Conservation (phyloP, 768 basidiomycete species). For the Kwoniella mangroviensis region DNA sequence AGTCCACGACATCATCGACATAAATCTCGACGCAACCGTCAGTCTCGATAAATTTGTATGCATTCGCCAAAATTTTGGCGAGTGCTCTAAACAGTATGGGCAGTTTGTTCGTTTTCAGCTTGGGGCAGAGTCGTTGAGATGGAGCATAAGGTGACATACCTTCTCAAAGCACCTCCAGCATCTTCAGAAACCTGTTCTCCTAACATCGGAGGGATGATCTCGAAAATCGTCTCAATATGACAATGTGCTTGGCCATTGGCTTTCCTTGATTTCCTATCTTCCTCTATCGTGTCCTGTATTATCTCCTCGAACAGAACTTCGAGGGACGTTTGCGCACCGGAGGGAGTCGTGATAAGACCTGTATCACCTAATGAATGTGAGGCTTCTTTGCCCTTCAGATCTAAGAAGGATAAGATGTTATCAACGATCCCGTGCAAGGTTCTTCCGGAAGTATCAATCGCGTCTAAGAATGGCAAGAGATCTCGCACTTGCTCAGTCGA, state of each 20-base stretch:
- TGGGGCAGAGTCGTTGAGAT: too few relatives aligned
- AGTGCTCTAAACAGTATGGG: too few relatives aligned
- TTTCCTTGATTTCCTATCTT: slow-evolving; percentile 31
- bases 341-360: slow-evolving; percentile 9
- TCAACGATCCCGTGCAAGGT: slow-evolving; percentile 53
- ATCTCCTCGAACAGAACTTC: slow-evolving; percentile 51
- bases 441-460: slow-evolving; percentile 52
- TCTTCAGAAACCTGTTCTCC: slow-evolving; percentile 52
- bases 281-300: slow-evolving; percentile 38
- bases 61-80: slow-evolving; percentile 47
- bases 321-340: slow-evolving; percentile 32
- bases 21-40: slow-evolving; percentile 52
- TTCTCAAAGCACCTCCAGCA: slow-evolving; percentile 44
- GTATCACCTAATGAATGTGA: slow-evolving; percentile 6
- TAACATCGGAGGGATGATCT: slow-evolving; percentile 48
- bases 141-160: too few relatives aligned
- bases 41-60: slow-evolving; percentile 51
- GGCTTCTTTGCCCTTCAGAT: slow-evolving; percentile 41
- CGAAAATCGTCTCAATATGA: slow-evolving; percentile 50
- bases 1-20: slow-evolving; percentile 40
- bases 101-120: too few relatives aligned
- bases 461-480: slow-evolving; percentile 49
- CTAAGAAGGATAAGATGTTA: slow-evolving; percentile 55
- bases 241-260: slow-evolving; percentile 32
- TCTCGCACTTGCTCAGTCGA: slow-evolving; percentile 46